Conservation (phyloP, 352 stramenopile species). For the Thraustotheca clavata region DNA sequence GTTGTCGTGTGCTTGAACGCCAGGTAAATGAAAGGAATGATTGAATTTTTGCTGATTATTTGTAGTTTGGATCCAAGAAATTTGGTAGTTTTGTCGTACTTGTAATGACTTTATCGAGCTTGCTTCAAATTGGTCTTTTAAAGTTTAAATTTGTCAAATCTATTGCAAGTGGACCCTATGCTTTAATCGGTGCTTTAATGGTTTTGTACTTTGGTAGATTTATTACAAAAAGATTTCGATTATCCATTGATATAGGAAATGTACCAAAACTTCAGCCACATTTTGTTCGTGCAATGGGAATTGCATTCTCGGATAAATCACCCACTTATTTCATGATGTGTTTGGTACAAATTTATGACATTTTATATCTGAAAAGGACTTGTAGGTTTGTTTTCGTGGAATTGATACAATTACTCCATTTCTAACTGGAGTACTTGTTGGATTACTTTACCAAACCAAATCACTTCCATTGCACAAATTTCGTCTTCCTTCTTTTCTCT, state of each 20-base stretch:
- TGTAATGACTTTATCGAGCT: slow-evolving; percentile 33
- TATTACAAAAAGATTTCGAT: background rate
- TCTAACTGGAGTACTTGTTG: slow-evolving; percentile 45
- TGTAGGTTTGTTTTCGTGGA: slow-evolving; percentile 58
- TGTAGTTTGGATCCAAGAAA: slow-evolving; percentile 75
- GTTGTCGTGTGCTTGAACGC: slow-evolving; percentile 74
- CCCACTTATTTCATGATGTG: slow-evolving; percentile 61
- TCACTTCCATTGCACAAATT: slow-evolving; percentile 42
- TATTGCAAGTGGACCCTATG: slow-evolving; percentile 59
- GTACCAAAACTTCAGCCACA: slow-evolving; percentile 65
- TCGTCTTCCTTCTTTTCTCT: slow-evolving; percentile 62
- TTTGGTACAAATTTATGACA: slow-evolving; percentile 36
- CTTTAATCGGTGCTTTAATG: slow-evolving; percentile 55
- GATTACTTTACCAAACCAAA: slow-evolving; percentile 58
- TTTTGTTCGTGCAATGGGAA: slow-evolving; percentile 42
- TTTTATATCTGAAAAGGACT: background rate
- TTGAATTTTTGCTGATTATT: background rate
- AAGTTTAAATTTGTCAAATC: slow-evolving; percentile 1
- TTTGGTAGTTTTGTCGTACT: slow-evolving; percentile 73
- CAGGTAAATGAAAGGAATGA: slow-evolving; percentile 27
- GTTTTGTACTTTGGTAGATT: slow-evolving; percentile 68
- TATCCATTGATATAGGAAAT: slow-evolving; percentile 39
- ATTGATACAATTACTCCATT: slow-evolving; percentile 48
- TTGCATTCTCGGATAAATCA: slow-evolving; percentile 81
- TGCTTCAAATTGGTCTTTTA: slow-evolving; percentile 8